Conservation (phyloP, 768 basidiomycete species). For the Tylopilus sp. region DNA sequence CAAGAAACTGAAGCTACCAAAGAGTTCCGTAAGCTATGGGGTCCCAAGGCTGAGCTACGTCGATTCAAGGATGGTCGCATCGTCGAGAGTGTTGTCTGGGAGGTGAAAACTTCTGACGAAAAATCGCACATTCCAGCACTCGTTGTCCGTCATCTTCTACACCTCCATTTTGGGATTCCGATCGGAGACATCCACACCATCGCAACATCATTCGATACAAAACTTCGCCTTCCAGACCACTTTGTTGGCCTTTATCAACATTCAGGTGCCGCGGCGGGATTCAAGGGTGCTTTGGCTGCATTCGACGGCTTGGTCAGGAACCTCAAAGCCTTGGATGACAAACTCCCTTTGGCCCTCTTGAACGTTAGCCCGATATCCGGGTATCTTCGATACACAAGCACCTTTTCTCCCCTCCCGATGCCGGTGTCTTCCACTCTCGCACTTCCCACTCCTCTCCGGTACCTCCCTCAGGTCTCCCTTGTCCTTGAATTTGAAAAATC, state of each 20-base stretch:
- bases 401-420: conserved; percentile 77
- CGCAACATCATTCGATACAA: conserved; percentile 54
- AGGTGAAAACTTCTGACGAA: conserved; percentile 76
- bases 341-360: conserved; percentile 74
- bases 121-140: conserved; percentile 71
- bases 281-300: conserved; percentile 70
- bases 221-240: conserved; percentile 56
- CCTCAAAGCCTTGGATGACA: conserved; percentile 68
- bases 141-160: conserved; percentile 72
- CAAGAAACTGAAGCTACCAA: conserved; percentile 45
- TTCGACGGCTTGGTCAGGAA: conserved; percentile 76
- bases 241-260: conserved; percentile 40
- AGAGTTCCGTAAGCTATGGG: conserved; percentile 86
- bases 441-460: conserved; percentile 59
- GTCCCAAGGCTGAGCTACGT: conserved; percentile 84
- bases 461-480: conserved; percentile 67
- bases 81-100: conserved; percentile 94
- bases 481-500: conserved; percentile 91
- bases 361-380: conserved; percentile 74
- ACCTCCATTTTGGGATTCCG: conserved; percentile 69
- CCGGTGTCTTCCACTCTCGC: conserved; percentile 47
- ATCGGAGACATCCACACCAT: conserved; percentile 51
- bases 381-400: conserved; percentile 76
- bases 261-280: conserved; percentile 46
- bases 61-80: conserved; percentile 97